Percentiles rank a stretch among this genome's conserved stretches.
phyloP scores from a whole-genome alignment of 306 rosid genomes.

The Quercus dentata region DNA sequence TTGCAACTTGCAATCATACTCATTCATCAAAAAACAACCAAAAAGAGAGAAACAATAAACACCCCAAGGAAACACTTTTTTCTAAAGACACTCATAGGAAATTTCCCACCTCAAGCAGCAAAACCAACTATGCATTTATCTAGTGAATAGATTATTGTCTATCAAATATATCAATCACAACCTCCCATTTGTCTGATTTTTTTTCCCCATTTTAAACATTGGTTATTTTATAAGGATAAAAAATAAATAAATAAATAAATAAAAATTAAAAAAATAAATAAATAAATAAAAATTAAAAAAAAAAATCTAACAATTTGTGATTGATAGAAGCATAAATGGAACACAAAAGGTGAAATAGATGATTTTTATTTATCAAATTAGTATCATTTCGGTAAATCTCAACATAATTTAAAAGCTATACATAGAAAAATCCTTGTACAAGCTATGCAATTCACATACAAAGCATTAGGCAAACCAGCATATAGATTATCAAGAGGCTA shows the following conservation, averaged over 20 bases:
- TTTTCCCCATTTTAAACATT: too few relatives aligned
- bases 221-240: too few relatives aligned
- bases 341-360: too few relatives aligned
- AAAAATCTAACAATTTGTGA: too few relatives aligned
- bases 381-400: background rate
- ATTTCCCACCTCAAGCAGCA: background rate
- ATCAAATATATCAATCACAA: background rate
- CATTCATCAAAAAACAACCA: background rate
- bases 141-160: background rate
- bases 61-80: background rate
- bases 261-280: too few relatives aligned
- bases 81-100: too few relatives aligned
- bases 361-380: background rate
- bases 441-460: slow-evolving; percentile 20
- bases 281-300: too few relatives aligned
- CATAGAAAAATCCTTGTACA: slow-evolving; percentile 23
- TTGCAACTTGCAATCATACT: background rate
- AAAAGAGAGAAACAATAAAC: background rate
- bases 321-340: too few relatives aligned
- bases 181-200: too few relatives aligned
- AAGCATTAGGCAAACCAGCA: slow-evolving; percentile 27
- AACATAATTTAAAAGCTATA: slow-evolving; percentile 29
- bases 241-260: too few relatives aligned
- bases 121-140: background rate
- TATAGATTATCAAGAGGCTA: slow-evolving; percentile 11